Evolutionary conservation across 768 basidiomycete species (phyloP).

Genomic region (Termitomyces sp.): DNA sequence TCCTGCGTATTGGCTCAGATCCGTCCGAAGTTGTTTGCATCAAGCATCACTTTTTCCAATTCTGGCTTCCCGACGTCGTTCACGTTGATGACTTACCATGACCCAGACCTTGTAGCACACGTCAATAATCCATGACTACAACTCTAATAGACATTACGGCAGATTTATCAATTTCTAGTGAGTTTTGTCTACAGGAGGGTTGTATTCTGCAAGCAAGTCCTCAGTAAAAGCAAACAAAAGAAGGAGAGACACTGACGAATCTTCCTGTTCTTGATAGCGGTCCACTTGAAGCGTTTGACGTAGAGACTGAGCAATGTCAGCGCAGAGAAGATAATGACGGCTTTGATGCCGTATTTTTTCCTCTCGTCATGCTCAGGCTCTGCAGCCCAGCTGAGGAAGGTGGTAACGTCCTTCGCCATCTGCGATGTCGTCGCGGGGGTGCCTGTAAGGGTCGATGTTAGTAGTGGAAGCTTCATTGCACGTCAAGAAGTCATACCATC

Average conservation of each 20-base stretch:
- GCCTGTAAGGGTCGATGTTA: conserved; percentile 35
- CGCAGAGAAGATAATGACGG: conserved; percentile 87
- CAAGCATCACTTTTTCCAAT: background rate
- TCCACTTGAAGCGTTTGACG: conserved; percentile 96
- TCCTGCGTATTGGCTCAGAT: background rate
- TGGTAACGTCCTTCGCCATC: conserved; percentile 98
- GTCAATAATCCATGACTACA: background rate
- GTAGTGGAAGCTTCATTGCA: no score
- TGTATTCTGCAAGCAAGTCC: conserved; percentile 37
- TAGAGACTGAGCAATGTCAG: conserved; percentile 79
- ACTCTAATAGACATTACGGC: conserved; percentile 9
- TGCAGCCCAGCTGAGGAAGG: conserved; percentile 94
- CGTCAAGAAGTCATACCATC: conserved; percentile 56
- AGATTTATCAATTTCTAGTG: conserved; percentile 37
- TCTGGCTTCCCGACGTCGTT: background rate
- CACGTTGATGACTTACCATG: background rate
- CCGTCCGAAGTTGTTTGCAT: background rate
- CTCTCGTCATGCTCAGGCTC: conserved; percentile 98
- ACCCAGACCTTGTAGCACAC: background rate
- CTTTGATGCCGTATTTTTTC: conserved; percentile 96
- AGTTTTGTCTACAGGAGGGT: conserved; percentile 50
- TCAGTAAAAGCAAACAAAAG: background rate
- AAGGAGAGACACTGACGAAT: conserved; percentile 51
- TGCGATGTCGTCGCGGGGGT: conserved; percentile 96
- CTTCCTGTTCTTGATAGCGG: conserved; percentile 88